A percentile compares a stretch with the other conserved stretches of the same genome.
phyloP scores from a whole-genome alignment of 257 asterid genomes.

The Rehmannia glutinosa region DNA sequence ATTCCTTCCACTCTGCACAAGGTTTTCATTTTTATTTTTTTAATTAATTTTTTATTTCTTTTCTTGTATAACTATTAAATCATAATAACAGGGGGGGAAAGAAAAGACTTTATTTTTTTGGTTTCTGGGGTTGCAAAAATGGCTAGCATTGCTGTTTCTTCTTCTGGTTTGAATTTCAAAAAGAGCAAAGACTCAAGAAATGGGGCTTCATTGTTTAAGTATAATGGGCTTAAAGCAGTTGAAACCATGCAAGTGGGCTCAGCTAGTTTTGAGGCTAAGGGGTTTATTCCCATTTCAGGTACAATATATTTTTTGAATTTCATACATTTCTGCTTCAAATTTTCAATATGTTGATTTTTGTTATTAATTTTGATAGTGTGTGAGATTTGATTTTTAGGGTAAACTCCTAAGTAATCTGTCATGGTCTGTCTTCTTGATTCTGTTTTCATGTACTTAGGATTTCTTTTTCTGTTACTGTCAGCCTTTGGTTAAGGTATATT shows the following conservation, averaged over 20 bases:
- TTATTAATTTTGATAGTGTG: neutral
- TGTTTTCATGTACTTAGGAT: too few species aligned
- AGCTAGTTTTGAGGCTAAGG: slow-evolving; percentile 11
- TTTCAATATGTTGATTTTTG: neutral
- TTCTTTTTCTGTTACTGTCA: too few species aligned
- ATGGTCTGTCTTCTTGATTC: too few species aligned
- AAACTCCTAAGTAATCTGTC: too few species aligned
- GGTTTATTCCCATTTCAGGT: slow-evolving; percentile 1
- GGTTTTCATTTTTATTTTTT: neutral
- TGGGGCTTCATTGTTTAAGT: slow-evolving; percentile 28
- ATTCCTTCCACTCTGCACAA: neutral
- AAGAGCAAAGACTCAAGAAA: slow-evolving; percentile 31
- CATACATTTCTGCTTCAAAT: neutral
- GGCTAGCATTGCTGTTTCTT: slow-evolving; percentile 33
- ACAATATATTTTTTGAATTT: neutral
- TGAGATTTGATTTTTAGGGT: too few species aligned
- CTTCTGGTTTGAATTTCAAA: slow-evolving; percentile 29
- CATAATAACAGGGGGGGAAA: neutral
- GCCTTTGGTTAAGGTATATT: neutral
- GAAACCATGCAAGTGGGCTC: slow-evolving; percentile 22
- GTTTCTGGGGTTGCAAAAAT: slow-evolving; percentile 13
- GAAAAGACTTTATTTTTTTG: neutral
- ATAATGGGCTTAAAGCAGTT: too few species aligned
- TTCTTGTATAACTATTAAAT: neutral
- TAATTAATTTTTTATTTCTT: neutral